Base-by-base conservation (phyloP, 352 stramenopile genomes). In the Hyaloperonospora brassicae region DNA sequence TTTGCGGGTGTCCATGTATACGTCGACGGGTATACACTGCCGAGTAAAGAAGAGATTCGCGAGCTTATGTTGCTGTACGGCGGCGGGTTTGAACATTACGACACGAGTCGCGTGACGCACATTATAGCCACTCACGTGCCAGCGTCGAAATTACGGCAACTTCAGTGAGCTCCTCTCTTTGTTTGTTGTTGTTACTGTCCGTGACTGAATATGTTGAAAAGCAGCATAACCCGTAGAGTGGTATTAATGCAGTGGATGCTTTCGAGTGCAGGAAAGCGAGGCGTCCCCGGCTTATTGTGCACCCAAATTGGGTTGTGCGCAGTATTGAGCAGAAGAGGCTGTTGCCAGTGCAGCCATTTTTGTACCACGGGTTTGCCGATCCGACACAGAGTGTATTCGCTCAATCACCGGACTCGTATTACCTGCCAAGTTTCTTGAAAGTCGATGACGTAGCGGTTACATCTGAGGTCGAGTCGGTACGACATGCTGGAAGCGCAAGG, bases 291-390 rank as follows among this genome's bases (percentile, higher is more conserved):
- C 91, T 86, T 0, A 84, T 98, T 7, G 80, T 93, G 23, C 68
- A 85, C 48, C 93, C 94, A 0, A 67, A 94, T 21, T 98, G 94
- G 94, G 94, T 98, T 55, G 66, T 93, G 8, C 84, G 96, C 53
- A 92, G 88, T 63, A 84, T 97, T 12, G 61, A 86, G 38, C 62
- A 79, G 34, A 65, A 75, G 21, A 76, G 55, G 21, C 47, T 97
- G 47, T 60, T 97, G 5, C 73, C 84, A 0, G 54, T 89, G 59
- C 73, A 78, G 45, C 55, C 77, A 31, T 98, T 97, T 62, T 63
- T 97, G 14, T 80, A 96, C 25, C 45, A 77, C 25, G 85, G 90
- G 17, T 89, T 97, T 50, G 59, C 57, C 9, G 84, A 96, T 59
- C 70, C 72, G 35, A 87, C 72, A 12, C 79, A 92, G 53, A 66